Conservation (phyloP, 495 filamentous ascomycete genomes). For the Thermochaetoides thermophila region DNA sequence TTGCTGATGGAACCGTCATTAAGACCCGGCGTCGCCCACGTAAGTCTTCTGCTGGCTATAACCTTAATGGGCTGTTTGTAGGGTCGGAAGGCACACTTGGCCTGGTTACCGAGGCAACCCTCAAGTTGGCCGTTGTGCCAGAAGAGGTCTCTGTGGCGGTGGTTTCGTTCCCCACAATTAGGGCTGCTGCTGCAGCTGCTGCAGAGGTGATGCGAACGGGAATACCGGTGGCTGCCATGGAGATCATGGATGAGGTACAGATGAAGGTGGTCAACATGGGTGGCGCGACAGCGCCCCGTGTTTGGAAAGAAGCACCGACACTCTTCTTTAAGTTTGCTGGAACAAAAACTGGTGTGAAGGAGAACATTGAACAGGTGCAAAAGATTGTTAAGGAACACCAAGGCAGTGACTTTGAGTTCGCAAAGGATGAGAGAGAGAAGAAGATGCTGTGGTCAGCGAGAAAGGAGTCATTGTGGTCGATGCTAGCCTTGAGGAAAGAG, state of each 20-base stretch:
- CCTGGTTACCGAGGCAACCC: conserved; percentile 58
- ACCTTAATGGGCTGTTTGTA: conserved; percentile 61
- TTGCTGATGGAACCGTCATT: conserved; percentile 65
- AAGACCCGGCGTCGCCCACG: conserved; percentile 60
- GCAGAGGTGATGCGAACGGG: conserved; percentile 56
- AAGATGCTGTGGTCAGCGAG: conserved; percentile 60
- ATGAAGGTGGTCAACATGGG: conserved; percentile 65
- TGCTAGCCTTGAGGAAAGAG: conserved; percentile 51
- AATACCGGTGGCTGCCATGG: conserved; percentile 63
- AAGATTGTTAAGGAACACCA: conserved; percentile 47
- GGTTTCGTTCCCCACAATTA: conserved; percentile 57
- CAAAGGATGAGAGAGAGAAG: conserved; percentile 49
- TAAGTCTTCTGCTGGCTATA: conserved; percentile 71
- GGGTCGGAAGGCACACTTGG: conserved; percentile 70
- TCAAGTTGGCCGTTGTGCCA: conserved; percentile 61
- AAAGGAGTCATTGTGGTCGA: conserved; percentile 63
- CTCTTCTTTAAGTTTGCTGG: conserved; percentile 78
- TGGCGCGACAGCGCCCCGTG: conserved; percentile 47
- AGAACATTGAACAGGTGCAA: conserved; percentile 51
- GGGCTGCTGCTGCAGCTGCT: conserved; percentile 56
- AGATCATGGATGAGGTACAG: conserved; percentile 73
- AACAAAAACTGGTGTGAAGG: conserved; percentile 51
- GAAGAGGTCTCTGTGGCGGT: conserved; percentile 63
- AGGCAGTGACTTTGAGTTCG: conserved; percentile 60
- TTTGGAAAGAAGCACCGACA: conserved; percentile 64